Evolutionary conservation across 345 rosid species (phyloP), one percentile per base, ranked within the genome.

Genomic region (Reutealis trisperma): DNA sequence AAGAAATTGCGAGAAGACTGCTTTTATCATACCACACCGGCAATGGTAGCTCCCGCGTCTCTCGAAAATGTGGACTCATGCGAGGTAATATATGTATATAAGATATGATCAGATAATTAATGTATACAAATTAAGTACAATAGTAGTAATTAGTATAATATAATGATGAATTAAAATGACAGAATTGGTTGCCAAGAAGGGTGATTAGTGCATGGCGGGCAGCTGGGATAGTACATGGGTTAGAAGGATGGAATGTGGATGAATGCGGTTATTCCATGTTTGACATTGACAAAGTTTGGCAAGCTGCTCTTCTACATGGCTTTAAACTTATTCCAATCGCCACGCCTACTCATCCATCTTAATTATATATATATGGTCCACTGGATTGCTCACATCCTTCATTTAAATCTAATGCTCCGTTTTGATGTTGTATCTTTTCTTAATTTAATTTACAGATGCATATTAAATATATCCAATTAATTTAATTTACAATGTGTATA

Each of bases 171-270:
- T 58, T 58, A 58, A n/a, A 7, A 6, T n/a, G 22, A 19, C 83
- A 92, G 92, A 91, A 89, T 72, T 93, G 94, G 95, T 47, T 91
- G 74, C 91, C 90, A 45, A 87, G 95, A 80, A 88, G 93, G 67
- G 93, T 84, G 87, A 89, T 93, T 90, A 93, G 92, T 58, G 91
- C 95, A 15, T 89, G 97, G 89, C 81, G 90, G 8, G 60, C 81
- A 24, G 94, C 88, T 6, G 91, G 91, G 37, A 87, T 93, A 52
- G 84, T 91, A 67, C 97, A 93, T 47, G 90, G 87, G 4, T 67
- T 89, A 34, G 93, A 93, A 81, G 89, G 82, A 49, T 88, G 89
- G 91, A 65, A 82, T 21, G 95, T 86, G 79, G 82, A 91, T 21
- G 95, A 93, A 58, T 89, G 89, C 8, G 92, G 97, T 3, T 12